Base-by-base conservation (phyloP, 495 filamentous ascomycete species). In the Niebla homalea region DNA sequence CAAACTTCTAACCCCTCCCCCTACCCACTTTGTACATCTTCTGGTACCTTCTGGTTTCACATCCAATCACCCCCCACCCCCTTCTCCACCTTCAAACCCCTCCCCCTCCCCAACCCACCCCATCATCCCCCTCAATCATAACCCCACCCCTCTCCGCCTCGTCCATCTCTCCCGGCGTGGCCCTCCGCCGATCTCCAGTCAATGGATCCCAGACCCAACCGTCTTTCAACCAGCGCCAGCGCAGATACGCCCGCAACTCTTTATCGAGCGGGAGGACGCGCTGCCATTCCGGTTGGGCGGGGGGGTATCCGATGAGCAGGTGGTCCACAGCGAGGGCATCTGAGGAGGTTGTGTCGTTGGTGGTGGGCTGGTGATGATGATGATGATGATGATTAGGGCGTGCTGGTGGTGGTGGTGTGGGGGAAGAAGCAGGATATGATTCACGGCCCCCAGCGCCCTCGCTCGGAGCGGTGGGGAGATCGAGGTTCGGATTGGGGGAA, bases 221-320 rank as follows among this genome's bases (percentile, higher is more conserved):
- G 53, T 93, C 84, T 49, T 81, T 80, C 48, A 87, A 70, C 90
- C 92, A 96, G 73, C 86, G 81, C 90, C 90, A 96, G 2, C 82
- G 69, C 57, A 95, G 60, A 67, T 83, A 95, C 0, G 87, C 88
- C 18, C 86, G 72, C 36, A 96, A 63, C 63, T 98, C 92, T 64
- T 96, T 96, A 61, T 98, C 92, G 41, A 70, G 62, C 0, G 92
- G 89, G 23, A 89, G 55, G 0, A 96, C 89, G 2, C 83, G 70
- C 69, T 84, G 89, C 92, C 92, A 96, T 62, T 96, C 90, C 4
- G 62, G 62, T 43, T 62, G 54, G 12, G 36, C 4, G 21, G 6
- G 10, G 16, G 10, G 18, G 6, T 4, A 11, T 41, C 12, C 39
- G 1, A 77, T 69, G 48, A 78, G 25, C 63, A 64, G 6, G 10